phyloP scores from a whole-genome alignment of 164 flowering plant species.

The Amborella trichopoda region DNA sequence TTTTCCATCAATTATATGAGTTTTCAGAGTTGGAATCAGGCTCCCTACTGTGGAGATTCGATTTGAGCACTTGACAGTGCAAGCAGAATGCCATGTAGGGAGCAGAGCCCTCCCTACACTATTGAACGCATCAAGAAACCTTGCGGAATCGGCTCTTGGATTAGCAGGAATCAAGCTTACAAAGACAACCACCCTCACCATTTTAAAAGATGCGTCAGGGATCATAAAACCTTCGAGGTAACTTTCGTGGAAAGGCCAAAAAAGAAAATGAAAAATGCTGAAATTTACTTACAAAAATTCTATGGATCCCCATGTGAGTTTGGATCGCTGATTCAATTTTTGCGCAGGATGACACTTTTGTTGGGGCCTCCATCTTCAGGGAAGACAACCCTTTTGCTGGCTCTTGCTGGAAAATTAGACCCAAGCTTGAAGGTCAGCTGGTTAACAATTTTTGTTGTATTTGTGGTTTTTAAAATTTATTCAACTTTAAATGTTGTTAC shows the following conservation, averaged over 20 bases:
- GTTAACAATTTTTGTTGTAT: background rate
- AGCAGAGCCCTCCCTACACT: conserved; percentile 33
- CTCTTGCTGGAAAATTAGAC: conserved; percentile 61
- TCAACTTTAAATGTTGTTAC: too few relatives aligned
- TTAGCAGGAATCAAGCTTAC: conserved; percentile 47
- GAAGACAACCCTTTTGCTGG: conserved; percentile 61
- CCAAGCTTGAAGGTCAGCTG: conserved; percentile 35
- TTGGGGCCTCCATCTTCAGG: conserved; percentile 84
- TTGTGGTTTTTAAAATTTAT: too few relatives aligned
- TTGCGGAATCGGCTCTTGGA: conserved; percentile 44
- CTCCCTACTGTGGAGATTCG: conserved; percentile 33
- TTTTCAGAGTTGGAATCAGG: conserved; percentile 22
- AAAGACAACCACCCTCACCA: conserved; percentile 55
- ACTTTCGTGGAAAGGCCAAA: too few relatives aligned
- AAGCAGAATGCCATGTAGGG: conserved; percentile 27
- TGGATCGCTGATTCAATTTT: too few relatives aligned
- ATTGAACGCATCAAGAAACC: conserved; percentile 17
- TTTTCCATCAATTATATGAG: too few relatives aligned
- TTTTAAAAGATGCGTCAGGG: conserved; percentile 80
- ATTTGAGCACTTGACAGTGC: conserved; percentile 20
- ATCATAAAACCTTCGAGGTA: conserved; percentile 87
- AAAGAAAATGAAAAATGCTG: too few relatives aligned
- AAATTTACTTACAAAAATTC: too few relatives aligned
- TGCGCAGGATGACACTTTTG: conserved; percentile 38
- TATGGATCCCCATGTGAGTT: too few relatives aligned